A percentile compares a stretch with the other conserved stretches of the same genome.
These are phyloP conservation scores for Phytophthora pseudosyringae DNA, from an alignment of 352 stramenopile genomes.

Conservation along the genomic window DNA sequence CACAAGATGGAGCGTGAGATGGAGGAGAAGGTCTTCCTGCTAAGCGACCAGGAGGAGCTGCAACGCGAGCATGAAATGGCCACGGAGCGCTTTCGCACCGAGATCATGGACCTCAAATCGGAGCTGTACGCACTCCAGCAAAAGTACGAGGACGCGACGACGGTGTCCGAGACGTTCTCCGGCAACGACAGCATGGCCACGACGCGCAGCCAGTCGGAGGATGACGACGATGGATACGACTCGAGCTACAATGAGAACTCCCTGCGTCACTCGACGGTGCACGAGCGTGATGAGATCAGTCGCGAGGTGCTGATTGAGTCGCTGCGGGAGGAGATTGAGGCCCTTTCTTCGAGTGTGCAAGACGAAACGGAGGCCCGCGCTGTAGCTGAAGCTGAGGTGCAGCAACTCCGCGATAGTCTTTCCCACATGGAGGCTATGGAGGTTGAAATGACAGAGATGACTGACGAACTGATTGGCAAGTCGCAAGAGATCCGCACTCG, in stretches of 20 bases:
- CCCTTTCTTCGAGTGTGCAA: conserved; percentile 60
- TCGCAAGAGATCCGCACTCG: conserved; percentile 69
- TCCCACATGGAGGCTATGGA: conserved; percentile 80
- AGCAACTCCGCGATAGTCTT: conserved; percentile 64
- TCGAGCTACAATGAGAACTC: conserved; percentile 43
- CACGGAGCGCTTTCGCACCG: conserved; percentile 75
- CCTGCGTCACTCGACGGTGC: conserved; percentile 55
- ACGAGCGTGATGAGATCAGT: conserved; percentile 66
- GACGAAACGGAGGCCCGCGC: conserved; percentile 71
- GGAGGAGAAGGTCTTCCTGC: conserved; percentile 86
- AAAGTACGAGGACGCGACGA: conserved; percentile 50
- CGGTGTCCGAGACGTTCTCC: conserved; percentile 31
- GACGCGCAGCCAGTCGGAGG: conserved; percentile 39
- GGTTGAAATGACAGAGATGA: conserved; percentile 76
- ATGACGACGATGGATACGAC: conserved; percentile 46
- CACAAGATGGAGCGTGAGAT: conserved; percentile 89
- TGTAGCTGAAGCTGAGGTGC: conserved; percentile 59
- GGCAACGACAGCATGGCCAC: conserved; percentile 44
- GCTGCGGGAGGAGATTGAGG: conserved; percentile 69
- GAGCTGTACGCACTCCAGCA: conserved; percentile 81
- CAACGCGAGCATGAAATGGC: conserved; percentile 81
- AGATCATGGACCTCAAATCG: conserved; percentile 89
- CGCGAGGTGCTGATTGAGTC: conserved; percentile 76
- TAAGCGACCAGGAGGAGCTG: conserved; percentile 86
- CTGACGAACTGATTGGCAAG: conserved; percentile 80